Evolutionary conservation across 2,329 filamentous ascomycete species (phyloP).

Genomic region (Raffaelea ambrosiae): DNA sequence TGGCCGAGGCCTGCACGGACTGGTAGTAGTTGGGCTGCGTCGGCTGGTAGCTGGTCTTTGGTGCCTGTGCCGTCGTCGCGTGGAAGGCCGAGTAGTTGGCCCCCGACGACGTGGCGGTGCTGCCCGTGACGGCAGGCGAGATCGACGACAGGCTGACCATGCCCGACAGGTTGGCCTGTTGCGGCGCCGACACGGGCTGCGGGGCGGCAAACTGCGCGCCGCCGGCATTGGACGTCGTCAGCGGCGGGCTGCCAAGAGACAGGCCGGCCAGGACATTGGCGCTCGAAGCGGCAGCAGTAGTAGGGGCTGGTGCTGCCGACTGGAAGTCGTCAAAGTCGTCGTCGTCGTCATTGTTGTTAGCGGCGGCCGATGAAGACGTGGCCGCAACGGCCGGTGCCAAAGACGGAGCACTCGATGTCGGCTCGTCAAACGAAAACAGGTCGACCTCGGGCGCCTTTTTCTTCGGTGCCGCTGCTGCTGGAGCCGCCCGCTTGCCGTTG

Average conservation of each 20-base stretch:
- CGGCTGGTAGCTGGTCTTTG: slow-evolving; percentile 55
- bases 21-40: slow-evolving; percentile 91
- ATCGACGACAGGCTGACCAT: slow-evolving; percentile 74
- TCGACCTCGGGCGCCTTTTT: slow-evolving; percentile 85
- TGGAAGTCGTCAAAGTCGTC: slow-evolving; percentile 98
- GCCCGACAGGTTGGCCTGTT: slow-evolving; percentile 71
- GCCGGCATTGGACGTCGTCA: slow-evolving; percentile 43
- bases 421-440: slow-evolving; percentile 86
- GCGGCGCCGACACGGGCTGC: slow-evolving; percentile 74
- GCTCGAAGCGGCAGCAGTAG: neutral
- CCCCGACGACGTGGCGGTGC: slow-evolving; percentile 42
- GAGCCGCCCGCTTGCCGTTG: slow-evolving; percentile 31
- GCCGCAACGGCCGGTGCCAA: slow-evolving; percentile 29
- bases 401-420: too few relatives aligned
- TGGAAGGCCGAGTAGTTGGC: slow-evolving; percentile 57
- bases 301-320: slow-evolving; percentile 59
- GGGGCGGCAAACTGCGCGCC: slow-evolving; percentile 70
- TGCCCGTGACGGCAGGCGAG: slow-evolving; percentile 42
- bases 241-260: slow-evolving; percentile 32
- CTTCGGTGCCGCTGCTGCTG: slow-evolving; percentile 50
- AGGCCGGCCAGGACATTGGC: slow-evolving; percentile 3
- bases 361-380: slow-evolving; percentile 34
- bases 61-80: slow-evolving; percentile 38
- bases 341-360: slow-evolving; percentile 67
- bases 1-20: slow-evolving; percentile 48